Evolutionary conservation across 257 asterid genomes (phyloP), one percentile per base, ranked within the genome.

Genomic region (Solanum ahanhuiri): DNA sequence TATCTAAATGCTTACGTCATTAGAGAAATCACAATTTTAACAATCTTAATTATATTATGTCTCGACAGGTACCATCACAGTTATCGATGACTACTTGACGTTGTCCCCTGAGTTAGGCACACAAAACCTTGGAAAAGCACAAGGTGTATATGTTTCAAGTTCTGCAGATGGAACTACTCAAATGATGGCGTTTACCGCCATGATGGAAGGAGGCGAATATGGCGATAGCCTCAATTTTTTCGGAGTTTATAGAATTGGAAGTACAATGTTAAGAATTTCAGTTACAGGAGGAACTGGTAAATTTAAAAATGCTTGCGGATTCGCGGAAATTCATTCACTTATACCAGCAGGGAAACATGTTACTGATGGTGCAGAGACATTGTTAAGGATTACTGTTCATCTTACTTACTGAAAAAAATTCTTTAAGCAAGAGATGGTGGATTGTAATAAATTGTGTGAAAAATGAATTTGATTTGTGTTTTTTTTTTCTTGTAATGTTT

Each of bases 141-240:
- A 91, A 76, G 94, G 94, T 20, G 91, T 91, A 39, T 91, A 91
- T 70, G 90, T 91, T 1, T 91, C 93, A 33, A 90, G 94, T 87
- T 91, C 94, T n/a, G 94, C 93, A 1, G 91, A 90, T 83, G 94
- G 94, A 2, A 86, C 84, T 37, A 90, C 91, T 11, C 94, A 91
- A 83, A 90, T 91, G 94, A 91, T 91, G 94, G 87, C 90, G 12
- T 91, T 91, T 85, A 90, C 92, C 0, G 91, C 92, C 58, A 58
- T 91, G 94, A 83, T 91, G 89, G 92, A 91, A 88, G 94, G 94
- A 54, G 94, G 94, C 0, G 94, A 91, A 83, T 91, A 89, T 12
- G 94, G 94, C 28, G 94, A 91, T 72, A 88, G 89, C 87, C 88
- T 91, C 67, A 91, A 91, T 89, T 90, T 91, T 43, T 91, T 89